Percentiles rank a stretch among this genome's conserved stretches.
Evolutionary conservation across 306 rosid species (phyloP).

Genomic region (Arachis stenosperma): DNA sequence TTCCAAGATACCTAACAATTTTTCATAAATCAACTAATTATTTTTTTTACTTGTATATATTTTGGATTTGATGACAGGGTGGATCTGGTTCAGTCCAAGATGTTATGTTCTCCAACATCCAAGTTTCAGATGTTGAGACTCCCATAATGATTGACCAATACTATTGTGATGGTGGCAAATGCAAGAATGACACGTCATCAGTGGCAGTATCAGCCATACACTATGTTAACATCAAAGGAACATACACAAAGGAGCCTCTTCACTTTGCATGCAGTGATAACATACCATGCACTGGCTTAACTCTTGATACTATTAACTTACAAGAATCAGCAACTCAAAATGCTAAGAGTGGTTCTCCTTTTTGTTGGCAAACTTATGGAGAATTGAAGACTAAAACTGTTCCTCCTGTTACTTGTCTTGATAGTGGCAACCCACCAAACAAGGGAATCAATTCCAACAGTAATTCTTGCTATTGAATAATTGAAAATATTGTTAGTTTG

Average conservation of each 20-base stretch:
- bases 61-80: conserved; percentile 51
- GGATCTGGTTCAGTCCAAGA: conserved; percentile 78
- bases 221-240: conserved; percentile 63
- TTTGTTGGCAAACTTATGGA: conserved; percentile 87
- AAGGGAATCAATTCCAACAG: conserved; percentile 24
- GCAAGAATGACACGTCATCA: conserved; percentile 65
- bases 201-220: conserved; percentile 69
- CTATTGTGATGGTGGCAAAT: conserved; percentile 66
- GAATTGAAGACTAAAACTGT: conserved; percentile 58
- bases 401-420: conserved; percentile 64
- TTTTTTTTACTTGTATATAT: no score
- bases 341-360: conserved; percentile 43
- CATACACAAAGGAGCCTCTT: conserved; percentile 58
- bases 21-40: no score
- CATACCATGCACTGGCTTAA: conserved; percentile 66
- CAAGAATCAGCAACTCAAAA: conserved; percentile 39
- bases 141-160: conserved; percentile 83
- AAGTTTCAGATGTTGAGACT: conserved; percentile 63
- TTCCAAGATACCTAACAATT: no score
- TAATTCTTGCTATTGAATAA: conserved; percentile 49
- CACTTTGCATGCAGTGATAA: conserved; percentile 83
- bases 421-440: conserved; percentile 52
- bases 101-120: conserved; percentile 72
- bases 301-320: conserved; percentile 65
- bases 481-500: neutral